These are phyloP conservation scores for Colletotrichum salicis DNA, from an alignment of 2,329 filamentous ascomycete genomes.

Conservation along the genomic window DNA sequence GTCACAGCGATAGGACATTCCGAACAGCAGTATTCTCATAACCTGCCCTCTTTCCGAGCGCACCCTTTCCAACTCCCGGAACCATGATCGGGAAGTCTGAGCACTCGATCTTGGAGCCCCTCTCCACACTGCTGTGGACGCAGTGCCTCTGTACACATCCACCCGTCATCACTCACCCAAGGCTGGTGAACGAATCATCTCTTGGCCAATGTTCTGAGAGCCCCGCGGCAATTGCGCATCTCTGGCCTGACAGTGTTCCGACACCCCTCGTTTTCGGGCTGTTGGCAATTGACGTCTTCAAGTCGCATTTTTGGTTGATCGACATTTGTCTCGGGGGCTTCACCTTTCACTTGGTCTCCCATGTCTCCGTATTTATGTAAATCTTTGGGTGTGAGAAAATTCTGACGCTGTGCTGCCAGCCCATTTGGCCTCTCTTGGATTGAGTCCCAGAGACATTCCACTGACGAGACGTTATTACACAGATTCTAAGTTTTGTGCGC, in stretches of 20 bases:
- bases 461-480: background rate
- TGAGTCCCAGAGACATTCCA: background rate
- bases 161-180: conserved; percentile 20
- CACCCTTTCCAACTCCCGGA: conserved; percentile 1
- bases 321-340: conserved; percentile 12
- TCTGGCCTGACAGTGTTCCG: conserved; percentile 14
- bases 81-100: background rate
- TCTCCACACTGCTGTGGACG: background rate
- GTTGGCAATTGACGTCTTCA: conserved; percentile 24
- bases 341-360: background rate
- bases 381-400: background rate
- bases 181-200: conserved; percentile 6
- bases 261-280: conserved; percentile 8
- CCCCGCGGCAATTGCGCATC: conserved; percentile 31
- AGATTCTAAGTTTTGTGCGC: background rate
- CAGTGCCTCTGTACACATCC: background rate
- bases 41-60: conserved; percentile 7
- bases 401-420: background rate
- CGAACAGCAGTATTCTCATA: conserved; percentile 7
- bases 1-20: background rate
- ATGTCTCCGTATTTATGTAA: background rate
- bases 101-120: conserved; percentile 3
- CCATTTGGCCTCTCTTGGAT: background rate
- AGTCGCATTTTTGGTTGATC: conserved; percentile 21
- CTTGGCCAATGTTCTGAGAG: background rate